phyloP scores from a whole-genome alignment of 2,329 filamentous ascomycete genomes.

The Lasiodiplodia theobromae region DNA sequence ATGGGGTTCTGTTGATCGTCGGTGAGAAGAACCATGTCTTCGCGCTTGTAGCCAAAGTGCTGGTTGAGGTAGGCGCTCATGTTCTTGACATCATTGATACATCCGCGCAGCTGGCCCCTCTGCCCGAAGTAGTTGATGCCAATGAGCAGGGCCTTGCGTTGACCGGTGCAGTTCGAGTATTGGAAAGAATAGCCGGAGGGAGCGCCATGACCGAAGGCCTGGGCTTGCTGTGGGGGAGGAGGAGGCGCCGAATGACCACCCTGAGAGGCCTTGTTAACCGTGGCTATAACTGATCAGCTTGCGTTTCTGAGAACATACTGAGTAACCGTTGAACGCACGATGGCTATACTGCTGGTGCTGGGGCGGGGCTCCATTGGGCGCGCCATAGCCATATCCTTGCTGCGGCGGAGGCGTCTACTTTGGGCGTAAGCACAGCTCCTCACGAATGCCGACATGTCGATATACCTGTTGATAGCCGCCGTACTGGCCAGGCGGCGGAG shows the following conservation, averaged over 20 bases:
- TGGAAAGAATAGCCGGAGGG: conserved; percentile 83
- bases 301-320: conserved; percentile 34
- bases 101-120: conserved; percentile 86
- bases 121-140: conserved; percentile 98
- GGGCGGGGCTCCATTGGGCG: conserved; percentile 13
- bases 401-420: conserved; percentile 44
- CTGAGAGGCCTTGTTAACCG: conserved; percentile 56
- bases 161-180: conserved; percentile 89
- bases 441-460: conserved; percentile 39
- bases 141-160: conserved; percentile 86
- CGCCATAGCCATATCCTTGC: conserved; percentile 34
- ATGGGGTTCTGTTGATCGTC: conserved; percentile 97
- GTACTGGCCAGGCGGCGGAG: conserved; percentile 53
- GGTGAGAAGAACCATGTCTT: conserved; percentile 96
- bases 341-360: conserved; percentile 22
- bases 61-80: conserved; percentile 91
- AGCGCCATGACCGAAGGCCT: conserved; percentile 69
- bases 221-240: conserved; percentile 68
- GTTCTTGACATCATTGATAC: conserved; percentile 97
- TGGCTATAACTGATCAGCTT: conserved; percentile 46
- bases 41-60: conserved; percentile 89
- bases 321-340: conserved; percentile 41
- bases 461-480: conserved; percentile 51
- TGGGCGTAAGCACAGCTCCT: conserved; percentile 33
- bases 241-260: conserved; percentile 61